Base-by-base conservation (phyloP, 768 basidiomycete genomes). In the Tricholoma hemisulphureum region DNA sequence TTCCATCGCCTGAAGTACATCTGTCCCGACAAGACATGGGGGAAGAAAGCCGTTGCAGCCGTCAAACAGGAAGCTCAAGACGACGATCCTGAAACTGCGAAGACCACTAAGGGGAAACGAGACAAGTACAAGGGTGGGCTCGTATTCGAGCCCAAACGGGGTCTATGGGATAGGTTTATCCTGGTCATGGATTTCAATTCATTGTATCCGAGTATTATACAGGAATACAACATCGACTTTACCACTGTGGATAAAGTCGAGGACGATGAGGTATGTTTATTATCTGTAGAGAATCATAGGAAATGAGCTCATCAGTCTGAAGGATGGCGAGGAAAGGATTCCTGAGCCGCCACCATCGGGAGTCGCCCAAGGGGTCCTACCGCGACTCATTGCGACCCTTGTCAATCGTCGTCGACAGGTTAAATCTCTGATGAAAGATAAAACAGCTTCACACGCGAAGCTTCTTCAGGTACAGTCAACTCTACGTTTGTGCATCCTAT, bases 161-260 rank as follows among this genome's bases (percentile, higher is more conserved):
- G 95, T 10, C 77, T 99, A 37, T 98, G 93, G 92, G 97, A 98
- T 77, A 95, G 88, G 65, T 97, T 81, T 69, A 91, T 98, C 72
- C 82, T 99, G 16, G 97, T 99, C 73, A 99, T 99, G 97, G 97
- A 99, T 72, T 99, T 98, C 86, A 99, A 99, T 74, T 97, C 95
- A 59, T 80, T 99, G 56, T 99, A 99, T 70, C 97, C 97, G 6
- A 95, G 92, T 71, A 99, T 99, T 77, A 99, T 99, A 49, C 97
- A 98, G 68, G 97, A 99, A 78, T 99, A 92, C 69, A 98, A 99
- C 70, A 98, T 99, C 63, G 97, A 98, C 74, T 98, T 98, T 67
- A 98, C 97, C 9, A 99, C 97, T 0, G 88, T 98, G 18, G 90
- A 93, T 45, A 82, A 83, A 55, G 77, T 81, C 7, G 85, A 85